phyloP scores from a whole-genome alignment of 176 grass and related monocot genomes.

The Carex myosuroides region DNA sequence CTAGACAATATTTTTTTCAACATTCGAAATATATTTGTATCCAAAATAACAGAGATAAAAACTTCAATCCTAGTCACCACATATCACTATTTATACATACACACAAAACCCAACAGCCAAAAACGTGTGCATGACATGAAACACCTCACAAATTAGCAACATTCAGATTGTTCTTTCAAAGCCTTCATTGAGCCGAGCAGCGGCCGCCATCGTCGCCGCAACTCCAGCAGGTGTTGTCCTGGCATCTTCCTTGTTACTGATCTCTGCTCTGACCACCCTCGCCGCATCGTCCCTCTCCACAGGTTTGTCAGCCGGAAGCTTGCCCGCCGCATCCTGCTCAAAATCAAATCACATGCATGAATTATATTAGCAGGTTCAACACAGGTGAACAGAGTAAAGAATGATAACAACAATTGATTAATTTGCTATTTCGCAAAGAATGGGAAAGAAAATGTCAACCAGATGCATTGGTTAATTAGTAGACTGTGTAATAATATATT shows the following conservation, averaged over 20 bases:
- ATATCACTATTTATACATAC: neutral
- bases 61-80: neutral
- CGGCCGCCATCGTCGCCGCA: conserved; percentile 37
- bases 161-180: conserved; percentile 20
- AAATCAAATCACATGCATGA: neutral
- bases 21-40: neutral
- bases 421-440: too few relatives aligned
- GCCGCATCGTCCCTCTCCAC: conserved; percentile 43
- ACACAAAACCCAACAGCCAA: neutral
- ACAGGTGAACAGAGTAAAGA: too few relatives aligned
- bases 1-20: neutral
- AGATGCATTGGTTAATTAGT: too few relatives aligned
- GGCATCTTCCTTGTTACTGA: conserved; percentile 36
- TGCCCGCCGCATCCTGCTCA: conserved; percentile 38
- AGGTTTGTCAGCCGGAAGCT: conserved; percentile 43
- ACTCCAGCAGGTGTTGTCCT: conserved; percentile 26
- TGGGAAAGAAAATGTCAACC: too few relatives aligned
- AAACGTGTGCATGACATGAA: neutral
- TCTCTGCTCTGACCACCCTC: conserved; percentile 46
- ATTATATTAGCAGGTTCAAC: neutral
- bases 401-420: too few relatives aligned
- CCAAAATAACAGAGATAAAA: neutral
- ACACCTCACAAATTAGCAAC: neutral
- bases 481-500: too few relatives aligned
- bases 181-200: conserved; percentile 41